phyloP scores from a whole-genome alignment of 768 basidiomycete species.

The Boletus rex-veris region DNA sequence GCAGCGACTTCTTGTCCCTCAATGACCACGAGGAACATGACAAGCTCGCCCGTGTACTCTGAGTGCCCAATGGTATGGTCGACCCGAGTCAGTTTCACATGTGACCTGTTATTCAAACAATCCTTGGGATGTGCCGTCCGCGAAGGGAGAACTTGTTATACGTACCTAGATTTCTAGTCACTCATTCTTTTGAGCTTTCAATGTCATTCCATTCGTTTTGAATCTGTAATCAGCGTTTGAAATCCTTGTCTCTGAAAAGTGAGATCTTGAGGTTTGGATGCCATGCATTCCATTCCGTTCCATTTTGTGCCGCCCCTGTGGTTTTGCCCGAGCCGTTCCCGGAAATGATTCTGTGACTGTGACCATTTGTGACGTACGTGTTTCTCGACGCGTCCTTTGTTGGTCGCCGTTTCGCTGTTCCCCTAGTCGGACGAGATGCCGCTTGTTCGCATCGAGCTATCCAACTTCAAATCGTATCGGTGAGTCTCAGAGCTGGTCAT shows the following conservation, averaged over 20 bases:
- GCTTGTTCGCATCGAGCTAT: conserved; percentile 81
- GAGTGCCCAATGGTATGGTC: background rate
- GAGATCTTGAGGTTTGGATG: no score
- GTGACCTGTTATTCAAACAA: background rate
- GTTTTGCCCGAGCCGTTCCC: no score
- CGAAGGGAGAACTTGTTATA: background rate
- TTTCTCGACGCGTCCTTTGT: conserved; percentile 22
- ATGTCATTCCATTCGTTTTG: conserved; percentile 1
- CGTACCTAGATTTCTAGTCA: conserved; percentile 6
- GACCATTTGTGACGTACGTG: conserved; percentile 25
- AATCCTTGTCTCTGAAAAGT: background rate
- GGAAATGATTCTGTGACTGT: conserved; percentile 13
- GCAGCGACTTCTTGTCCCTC: conserved; percentile 22
- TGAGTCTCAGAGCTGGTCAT: conserved; percentile 22
- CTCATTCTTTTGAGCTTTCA: conserved; percentile 5
- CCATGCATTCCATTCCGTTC: no score
- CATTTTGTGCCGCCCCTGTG: no score
- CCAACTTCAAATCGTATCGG: conserved; percentile 97
- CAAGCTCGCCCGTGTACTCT: conserved; percentile 15
- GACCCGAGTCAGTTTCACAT: background rate
- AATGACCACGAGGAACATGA: conserved; percentile 18
- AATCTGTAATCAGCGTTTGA: background rate
- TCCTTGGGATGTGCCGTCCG: background rate
- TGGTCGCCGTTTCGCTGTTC: conserved; percentile 10
- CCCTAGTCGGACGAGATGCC: conserved; percentile 48